A percentile compares a stretch with the other conserved stretches of the same genome.
Conservation (phyloP, 1,284 basidiomycete genomes). For the Ceratobasidium sp. region DNA sequence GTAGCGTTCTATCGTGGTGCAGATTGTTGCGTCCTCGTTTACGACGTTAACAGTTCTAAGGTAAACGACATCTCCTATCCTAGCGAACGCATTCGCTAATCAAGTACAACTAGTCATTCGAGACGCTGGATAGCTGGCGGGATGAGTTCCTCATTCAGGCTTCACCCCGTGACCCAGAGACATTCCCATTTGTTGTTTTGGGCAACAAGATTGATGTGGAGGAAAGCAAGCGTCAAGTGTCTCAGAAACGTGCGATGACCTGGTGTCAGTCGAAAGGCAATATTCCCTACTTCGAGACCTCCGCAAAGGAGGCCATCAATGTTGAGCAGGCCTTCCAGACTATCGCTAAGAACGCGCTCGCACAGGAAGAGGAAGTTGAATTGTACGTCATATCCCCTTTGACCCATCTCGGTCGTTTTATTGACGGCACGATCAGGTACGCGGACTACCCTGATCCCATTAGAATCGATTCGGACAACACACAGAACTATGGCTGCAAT, state of each 20-base stretch:
- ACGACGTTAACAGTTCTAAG: constrained; percentile 99
- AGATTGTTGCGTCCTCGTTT: constrained; percentile 99
- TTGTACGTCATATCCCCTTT: constrained; percentile 69
- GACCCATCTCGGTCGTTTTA: constrained; percentile 36
- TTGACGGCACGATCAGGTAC: constrained; percentile 69
- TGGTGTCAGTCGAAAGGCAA: constrained; percentile 99
- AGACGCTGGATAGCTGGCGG: constrained; percentile 97
- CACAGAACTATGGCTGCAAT: constrained; percentile 93
- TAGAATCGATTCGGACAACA: constrained; percentile 93
- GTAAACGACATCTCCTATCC: constrained; percentile 56
- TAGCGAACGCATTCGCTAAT: constrained; percentile 3
- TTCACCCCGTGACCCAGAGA: constrained; percentile 98
- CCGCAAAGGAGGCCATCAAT: constrained; percentile 99
- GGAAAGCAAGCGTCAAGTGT: constrained; percentile 97
- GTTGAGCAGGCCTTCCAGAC: constrained; percentile 99
- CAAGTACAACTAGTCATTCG: constrained; percentile 69
- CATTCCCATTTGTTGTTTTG: constrained; percentile 98
- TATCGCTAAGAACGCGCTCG: constrained; percentile 97
- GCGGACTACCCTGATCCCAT: constrained; percentile 99
- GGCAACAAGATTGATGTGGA: constrained; percentile 99
- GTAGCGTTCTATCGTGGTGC: constrained; percentile 99
- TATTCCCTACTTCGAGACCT: constrained; percentile 99
- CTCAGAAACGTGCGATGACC: constrained; percentile 99
- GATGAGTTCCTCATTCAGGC: constrained; percentile 99
- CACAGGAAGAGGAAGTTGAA: constrained; percentile 97